Evolutionary conservation across 305 asterid species (phyloP).

Genomic region (Fraxinus velutina): DNA sequence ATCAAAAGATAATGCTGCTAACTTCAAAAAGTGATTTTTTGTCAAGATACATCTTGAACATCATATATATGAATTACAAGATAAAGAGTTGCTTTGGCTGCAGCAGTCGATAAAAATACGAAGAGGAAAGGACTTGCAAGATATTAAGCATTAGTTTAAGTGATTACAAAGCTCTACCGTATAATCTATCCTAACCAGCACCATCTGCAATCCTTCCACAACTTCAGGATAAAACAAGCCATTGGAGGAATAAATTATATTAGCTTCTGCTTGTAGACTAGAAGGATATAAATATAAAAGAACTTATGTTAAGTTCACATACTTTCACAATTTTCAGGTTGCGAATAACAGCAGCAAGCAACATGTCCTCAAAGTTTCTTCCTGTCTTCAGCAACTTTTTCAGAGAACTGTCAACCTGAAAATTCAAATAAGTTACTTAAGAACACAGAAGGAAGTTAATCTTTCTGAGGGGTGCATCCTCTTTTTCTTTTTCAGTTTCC

Average conservation of each 20-base stretch:
- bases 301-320: constrained; percentile 26
- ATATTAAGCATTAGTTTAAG: not conserved
- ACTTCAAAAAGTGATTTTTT: not conserved
- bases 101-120: not conserved
- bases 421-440: constrained; percentile 17
- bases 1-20: not conserved
- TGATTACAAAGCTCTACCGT: not conserved
- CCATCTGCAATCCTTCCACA: not conserved
- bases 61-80: constrained; percentile 1
- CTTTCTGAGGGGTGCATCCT: not conserved
- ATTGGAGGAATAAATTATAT: not conserved
- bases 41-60: not conserved
- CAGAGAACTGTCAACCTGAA: constrained; percentile 65
- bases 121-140: not conserved
- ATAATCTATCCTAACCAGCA: not conserved
- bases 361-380: constrained; percentile 60
- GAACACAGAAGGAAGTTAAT: not conserved
- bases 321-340: constrained; percentile 85
- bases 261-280: constrained; percentile 5
- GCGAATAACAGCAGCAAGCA: constrained; percentile 79
- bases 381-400: constrained; percentile 65
- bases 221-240: not conserved
- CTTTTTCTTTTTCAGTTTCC: not conserved
- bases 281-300: not conserved
- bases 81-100: not conserved